Evolutionary conservation across 768 basidiomycete genomes (phyloP), one percentile per base, ranked within the genome.

Genomic region (Pisolithus orientalis): DNA sequence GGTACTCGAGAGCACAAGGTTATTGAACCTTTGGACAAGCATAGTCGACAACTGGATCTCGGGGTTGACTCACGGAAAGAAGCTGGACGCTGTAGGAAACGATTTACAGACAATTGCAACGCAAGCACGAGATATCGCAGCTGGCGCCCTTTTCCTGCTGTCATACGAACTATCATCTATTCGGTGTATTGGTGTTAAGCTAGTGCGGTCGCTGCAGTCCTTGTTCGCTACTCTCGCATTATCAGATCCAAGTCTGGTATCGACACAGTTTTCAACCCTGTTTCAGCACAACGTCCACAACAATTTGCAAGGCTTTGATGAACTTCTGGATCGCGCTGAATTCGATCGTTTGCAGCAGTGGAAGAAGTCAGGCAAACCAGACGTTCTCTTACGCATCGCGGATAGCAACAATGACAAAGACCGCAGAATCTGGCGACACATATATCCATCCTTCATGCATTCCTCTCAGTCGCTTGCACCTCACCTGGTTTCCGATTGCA

Each of bases 91-190:
- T 2, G 58, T 74, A 14, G 65, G 60, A 9, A 76, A 76, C 49
- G 73, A 78, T 21, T 60, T 75, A 38, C 70, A 76, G 46, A 59
- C 60, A 29, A 66, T 82, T 37, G 52, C 72, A 10, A 66, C 74
- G 1, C 75, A 80, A 46, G 72, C 80, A 21, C 76, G 73, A 42
- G 83, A 88, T 55, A 76, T 93, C 28, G 83, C 86, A 56, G 80
- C 83, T 0, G 89, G 84, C 2, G 79, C 80, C 1, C 63, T 94
- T 40, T 93, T 94, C 63, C 69, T 94, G 48, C 73, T 94, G 51
- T 75, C 85, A 11, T 78, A 84, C 49, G 78, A 80, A 53, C 64
- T 65, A 28, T 65, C 72, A 46, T 53, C 70, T 3, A 77, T 88
- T 8, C 79, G 80, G 46, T 70, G 70, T 13, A 74, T 76, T 17